A percentile compares a stretch with the other conserved stretches of the same genome.
Evolutionary conservation across 208 protist genomes (phyloP).

Genomic region (Leishmania aethiopica): DNA sequence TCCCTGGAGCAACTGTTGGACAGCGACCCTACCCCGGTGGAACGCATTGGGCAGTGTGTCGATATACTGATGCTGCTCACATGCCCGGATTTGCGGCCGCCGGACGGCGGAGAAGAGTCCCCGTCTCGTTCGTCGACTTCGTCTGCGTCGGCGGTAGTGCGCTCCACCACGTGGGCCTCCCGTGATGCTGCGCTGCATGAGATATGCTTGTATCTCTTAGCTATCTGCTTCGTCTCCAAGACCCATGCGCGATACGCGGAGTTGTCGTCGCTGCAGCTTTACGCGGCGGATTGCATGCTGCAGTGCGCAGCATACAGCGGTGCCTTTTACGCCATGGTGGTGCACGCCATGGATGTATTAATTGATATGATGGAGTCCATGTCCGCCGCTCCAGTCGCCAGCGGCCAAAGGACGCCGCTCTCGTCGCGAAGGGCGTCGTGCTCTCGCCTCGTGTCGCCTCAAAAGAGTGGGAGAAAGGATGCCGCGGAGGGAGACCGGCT

Average conservation of each 20-base stretch:
- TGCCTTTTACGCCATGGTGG: slow-evolving; percentile 66
- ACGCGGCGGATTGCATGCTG: slow-evolving; percentile 69
- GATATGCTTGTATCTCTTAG: slow-evolving; percentile 58
- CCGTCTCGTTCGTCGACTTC: slow-evolving; percentile 34
- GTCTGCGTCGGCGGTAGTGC: slow-evolving; percentile 39
- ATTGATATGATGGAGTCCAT: slow-evolving; percentile 29
- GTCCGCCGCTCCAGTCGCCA: background rate
- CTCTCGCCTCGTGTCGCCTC: slow-evolving; percentile 8
- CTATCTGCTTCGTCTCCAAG: slow-evolving; percentile 34
- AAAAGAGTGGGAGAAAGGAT: background rate
- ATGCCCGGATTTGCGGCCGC: slow-evolving; percentile 58
- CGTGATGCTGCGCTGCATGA: slow-evolving; percentile 46
- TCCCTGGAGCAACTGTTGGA: slow-evolving; percentile 20
- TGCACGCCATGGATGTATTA: slow-evolving; percentile 41
- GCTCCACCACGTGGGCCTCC: slow-evolving; percentile 69
- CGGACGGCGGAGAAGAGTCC: slow-evolving; percentile 35
- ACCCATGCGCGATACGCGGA: slow-evolving; percentile 24
- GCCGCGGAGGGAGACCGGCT: background rate
- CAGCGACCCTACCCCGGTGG: slow-evolving; percentile 35
- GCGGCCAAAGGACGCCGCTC: background rate
- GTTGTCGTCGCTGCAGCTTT: slow-evolving; percentile 47
- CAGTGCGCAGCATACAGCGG: slow-evolving; percentile 73
- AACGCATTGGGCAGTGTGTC: slow-evolving; percentile 69
- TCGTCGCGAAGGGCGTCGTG: slow-evolving; percentile 1
- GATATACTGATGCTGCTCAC: slow-evolving; percentile 77